Evolutionary conservation across 371 early-diverging fungal species (phyloP).

Genomic region (Apophysomyces elegans): DNA sequence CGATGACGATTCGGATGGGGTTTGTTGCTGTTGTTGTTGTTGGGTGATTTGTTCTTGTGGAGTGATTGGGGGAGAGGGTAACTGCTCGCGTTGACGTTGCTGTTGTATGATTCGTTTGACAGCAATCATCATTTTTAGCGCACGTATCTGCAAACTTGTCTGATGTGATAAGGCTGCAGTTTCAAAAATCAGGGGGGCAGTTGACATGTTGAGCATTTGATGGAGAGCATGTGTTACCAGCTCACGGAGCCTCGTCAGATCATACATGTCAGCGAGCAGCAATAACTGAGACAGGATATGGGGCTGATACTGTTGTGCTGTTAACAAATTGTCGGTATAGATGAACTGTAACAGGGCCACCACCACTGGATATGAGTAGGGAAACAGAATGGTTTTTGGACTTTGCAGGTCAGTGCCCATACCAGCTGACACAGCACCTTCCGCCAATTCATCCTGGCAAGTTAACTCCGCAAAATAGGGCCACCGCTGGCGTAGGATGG

Average conservation of each 20-base stretch:
- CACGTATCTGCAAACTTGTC: constrained; percentile 56
- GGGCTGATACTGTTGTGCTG: constrained; percentile 54
- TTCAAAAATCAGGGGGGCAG: constrained; percentile 64
- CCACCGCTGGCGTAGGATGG: constrained; percentile 70
- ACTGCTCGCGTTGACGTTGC: constrained; percentile 22
- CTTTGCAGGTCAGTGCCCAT: constrained; percentile 12
- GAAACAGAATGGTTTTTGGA: constrained; percentile 41
- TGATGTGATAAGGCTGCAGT: constrained; percentile 56
- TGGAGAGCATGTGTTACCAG: constrained; percentile 56
- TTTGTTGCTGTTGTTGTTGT: constrained; percentile 9
- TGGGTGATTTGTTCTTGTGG: not conserved
- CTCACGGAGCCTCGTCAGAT: constrained; percentile 55
- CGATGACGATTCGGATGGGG: not conserved
- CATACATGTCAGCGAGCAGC: constrained; percentile 59
- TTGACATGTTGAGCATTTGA: constrained; percentile 58
- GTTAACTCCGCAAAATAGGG: constrained; percentile 58
- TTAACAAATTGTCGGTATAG: constrained; percentile 67
- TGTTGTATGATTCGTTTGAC: constrained; percentile 41
- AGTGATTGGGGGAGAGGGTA: constrained; percentile 11
- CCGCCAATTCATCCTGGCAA: constrained; percentile 15
- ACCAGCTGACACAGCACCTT: constrained; percentile 3
- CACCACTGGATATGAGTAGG: constrained; percentile 60
- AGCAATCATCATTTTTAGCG: constrained; percentile 53
- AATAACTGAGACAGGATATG: constrained; percentile 63
- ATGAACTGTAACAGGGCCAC: constrained; percentile 66